These are phyloP conservation scores for Mariannaea elegans DNA, from an alignment of 2,329 filamentous ascomycete species.

Conservation along the genomic window DNA sequence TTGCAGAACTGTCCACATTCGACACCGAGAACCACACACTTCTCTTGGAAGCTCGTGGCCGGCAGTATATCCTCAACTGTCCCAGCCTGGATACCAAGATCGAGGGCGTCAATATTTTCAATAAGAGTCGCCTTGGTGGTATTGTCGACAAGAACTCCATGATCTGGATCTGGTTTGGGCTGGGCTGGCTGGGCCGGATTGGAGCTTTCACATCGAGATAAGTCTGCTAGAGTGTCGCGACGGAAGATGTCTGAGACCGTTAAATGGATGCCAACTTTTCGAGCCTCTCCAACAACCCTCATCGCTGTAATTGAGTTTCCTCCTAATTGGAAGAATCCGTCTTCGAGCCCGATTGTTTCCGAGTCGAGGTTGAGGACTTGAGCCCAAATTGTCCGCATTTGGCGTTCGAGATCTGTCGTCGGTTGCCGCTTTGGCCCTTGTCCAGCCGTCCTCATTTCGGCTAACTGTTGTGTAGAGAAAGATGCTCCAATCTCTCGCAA, in stretches of 20 bases:
- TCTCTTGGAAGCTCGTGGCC: slow-evolving; percentile 27
- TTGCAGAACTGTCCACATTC: slow-evolving; percentile 25
- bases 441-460: not conserved
- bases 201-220: too few relatives aligned
- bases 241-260: slow-evolving; percentile 25
- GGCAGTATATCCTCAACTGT: slow-evolving; percentile 33
- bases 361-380: slow-evolving; percentile 45
- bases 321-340: slow-evolving; percentile 60
- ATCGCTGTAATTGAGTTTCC: slow-evolving; percentile 61
- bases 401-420: slow-evolving; percentile 18
- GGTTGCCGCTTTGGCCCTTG: slow-evolving; percentile 2
- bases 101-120: not conserved
- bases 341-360: slow-evolving; percentile 49
- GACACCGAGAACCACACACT: slow-evolving; percentile 3
- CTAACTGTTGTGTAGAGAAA: not conserved
- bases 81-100: not conserved
- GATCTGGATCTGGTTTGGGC: too few relatives aligned
- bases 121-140: slow-evolving; percentile 15
- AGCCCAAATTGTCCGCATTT: slow-evolving; percentile 49
- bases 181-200: too few relatives aligned
- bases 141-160: too few relatives aligned
- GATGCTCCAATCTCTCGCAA: not conserved
- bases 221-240: not conserved
- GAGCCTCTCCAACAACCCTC: slow-evolving; percentile 47
- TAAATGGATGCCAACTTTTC: slow-evolving; percentile 17